Conservation (phyloP, 2,329 filamentous ascomycete genomes). For the Setomelanomma holmii region DNA sequence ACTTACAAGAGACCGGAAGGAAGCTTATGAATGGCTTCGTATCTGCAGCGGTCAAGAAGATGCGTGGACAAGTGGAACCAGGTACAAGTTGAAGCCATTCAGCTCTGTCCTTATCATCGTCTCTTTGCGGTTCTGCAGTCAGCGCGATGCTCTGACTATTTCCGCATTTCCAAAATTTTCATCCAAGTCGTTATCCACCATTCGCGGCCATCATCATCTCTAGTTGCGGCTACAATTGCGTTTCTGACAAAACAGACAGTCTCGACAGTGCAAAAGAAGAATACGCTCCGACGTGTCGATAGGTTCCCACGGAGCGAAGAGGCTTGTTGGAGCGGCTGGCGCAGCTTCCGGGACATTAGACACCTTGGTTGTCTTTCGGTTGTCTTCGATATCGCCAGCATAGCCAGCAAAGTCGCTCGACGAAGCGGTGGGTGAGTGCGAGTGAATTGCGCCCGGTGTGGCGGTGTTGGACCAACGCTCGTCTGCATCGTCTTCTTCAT, state of each 20-base stretch:
- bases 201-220: too few relatives aligned
- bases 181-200: too few relatives aligned
- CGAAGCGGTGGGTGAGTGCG: not conserved
- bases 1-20: constrained; percentile 3
- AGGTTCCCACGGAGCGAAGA: constrained; percentile 3
- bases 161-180: too few relatives aligned
- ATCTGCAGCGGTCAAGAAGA: too few relatives aligned
- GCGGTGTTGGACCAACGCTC: too few relatives aligned
- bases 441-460: too few relatives aligned
- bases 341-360: not conserved
- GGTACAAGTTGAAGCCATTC: too few relatives aligned
- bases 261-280: constrained; percentile 8
- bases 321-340: not conserved
- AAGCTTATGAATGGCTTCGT: constrained; percentile 2
- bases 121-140: too few relatives aligned
- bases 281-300: constrained; percentile 11
- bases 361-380: not conserved
- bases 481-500: not conserved
- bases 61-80: too few relatives aligned
- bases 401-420: not conserved
- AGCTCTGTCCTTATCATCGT: too few relatives aligned
- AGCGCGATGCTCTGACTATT: too few relatives aligned
- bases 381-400: not conserved
- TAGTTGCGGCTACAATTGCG: not conserved
- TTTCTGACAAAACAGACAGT: constrained; percentile 20